A percentile compares a stretch with the other conserved stretches of the same genome.
These are phyloP conservation scores for Cnidoscolus chayamansa DNA, from an alignment of 441 rosid species.

Conservation along the genomic window DNA sequence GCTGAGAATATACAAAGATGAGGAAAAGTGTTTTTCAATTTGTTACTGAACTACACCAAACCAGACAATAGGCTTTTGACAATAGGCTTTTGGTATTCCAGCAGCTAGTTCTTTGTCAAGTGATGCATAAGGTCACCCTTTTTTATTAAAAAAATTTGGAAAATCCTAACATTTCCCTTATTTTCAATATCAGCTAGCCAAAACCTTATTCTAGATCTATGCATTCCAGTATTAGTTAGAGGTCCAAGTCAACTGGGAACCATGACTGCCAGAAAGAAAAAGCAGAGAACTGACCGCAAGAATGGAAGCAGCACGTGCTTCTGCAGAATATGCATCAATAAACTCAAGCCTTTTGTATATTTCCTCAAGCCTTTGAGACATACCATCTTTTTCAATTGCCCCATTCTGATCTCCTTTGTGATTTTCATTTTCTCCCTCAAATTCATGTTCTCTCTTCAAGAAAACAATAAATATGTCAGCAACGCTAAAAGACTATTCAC, in stretches of 20 bases:
- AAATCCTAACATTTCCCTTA: background rate
- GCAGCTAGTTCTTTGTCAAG: background rate
- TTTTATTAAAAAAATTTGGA: background rate
- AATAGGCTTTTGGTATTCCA: background rate
- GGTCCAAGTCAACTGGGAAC: constrained; percentile 8
- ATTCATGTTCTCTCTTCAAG: constrained; percentile 69
- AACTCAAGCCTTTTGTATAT: constrained; percentile 91
- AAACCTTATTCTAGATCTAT: background rate
- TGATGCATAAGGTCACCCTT: background rate
- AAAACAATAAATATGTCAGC: constrained; percentile 27
- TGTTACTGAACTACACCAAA: background rate
- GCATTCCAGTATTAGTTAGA: constrained; percentile 1
- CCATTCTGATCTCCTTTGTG: constrained; percentile 45
- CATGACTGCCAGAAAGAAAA: constrained; percentile 17
- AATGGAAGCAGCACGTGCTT: constrained; percentile 93
- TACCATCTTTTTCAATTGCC: constrained; percentile 52
- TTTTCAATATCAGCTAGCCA: background rate
- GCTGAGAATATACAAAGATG: constrained; percentile 4
- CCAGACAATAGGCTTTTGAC: background rate
- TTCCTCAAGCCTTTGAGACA: constrained; percentile 66
- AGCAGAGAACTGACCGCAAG: constrained; percentile 66
- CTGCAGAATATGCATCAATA: constrained; percentile 92
- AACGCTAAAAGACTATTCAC: constrained; percentile 8
- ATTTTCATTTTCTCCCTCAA: constrained; percentile 48
- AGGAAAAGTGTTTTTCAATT: background rate